phyloP scores from a whole-genome alignment of 2,329 filamentous ascomycete species.

The Xylaria polymorpha region DNA sequence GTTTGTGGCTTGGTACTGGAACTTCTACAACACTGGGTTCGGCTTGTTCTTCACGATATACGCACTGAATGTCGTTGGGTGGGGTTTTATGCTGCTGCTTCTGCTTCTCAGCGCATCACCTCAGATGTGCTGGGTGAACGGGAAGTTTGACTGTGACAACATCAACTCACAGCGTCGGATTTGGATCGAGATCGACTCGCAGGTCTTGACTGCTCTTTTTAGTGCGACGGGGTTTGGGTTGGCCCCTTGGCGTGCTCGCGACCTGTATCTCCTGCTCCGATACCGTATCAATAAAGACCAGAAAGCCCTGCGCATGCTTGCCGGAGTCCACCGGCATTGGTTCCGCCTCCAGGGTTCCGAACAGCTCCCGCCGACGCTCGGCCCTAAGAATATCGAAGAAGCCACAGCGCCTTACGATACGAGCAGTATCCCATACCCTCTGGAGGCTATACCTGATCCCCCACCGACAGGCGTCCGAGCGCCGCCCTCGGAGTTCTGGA shows the following conservation, averaged over 20 bases:
- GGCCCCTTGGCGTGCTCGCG: conserved; percentile 85
- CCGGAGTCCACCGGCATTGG: conserved; percentile 80
- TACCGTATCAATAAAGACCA: conserved; percentile 68
- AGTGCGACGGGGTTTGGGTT: conserved; percentile 88
- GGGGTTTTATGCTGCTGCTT: conserved; percentile 92
- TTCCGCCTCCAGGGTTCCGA: conserved; percentile 77
- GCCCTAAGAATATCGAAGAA: conserved; percentile 63
- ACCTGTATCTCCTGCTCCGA: conserved; percentile 77
- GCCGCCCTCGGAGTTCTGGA: conserved; percentile 75
- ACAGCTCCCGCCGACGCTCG: conserved; percentile 63
- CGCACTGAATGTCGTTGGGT: conserved; percentile 83
- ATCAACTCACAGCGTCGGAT: conserved; percentile 80
- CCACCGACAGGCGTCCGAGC: conserved; percentile 80
- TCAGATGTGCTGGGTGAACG: conserved; percentile 73
- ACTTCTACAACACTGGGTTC: conserved; percentile 78
- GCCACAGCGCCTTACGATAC: conserved; percentile 54
- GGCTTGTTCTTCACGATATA: conserved; percentile 84
- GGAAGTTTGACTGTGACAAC: conserved; percentile 68
- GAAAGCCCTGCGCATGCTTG: conserved; percentile 72
- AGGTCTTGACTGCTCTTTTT: conserved; percentile 86
- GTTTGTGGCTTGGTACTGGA: conserved; percentile 72
- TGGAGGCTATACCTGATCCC: conserved; percentile 69
- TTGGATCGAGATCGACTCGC: conserved; percentile 88
- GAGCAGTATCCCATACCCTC: conserved; percentile 70
- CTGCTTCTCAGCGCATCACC: conserved; percentile 80